phyloP scores from a whole-genome alignment of 305 asterid species.

The Nicotiana rustica region DNA sequence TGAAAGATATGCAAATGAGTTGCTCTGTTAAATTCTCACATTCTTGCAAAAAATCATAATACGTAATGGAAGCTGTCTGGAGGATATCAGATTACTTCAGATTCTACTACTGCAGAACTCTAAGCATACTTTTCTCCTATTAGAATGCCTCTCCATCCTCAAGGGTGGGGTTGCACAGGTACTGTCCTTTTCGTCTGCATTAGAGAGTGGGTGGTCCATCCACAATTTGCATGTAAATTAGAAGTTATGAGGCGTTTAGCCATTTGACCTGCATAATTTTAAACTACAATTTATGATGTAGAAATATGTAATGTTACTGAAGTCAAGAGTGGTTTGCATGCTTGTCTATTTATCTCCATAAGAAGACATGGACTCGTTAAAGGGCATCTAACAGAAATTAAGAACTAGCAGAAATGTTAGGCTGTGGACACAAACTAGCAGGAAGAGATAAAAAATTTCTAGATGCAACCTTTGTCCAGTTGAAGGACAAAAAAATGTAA shows the following conservation, averaged over 20 bases:
- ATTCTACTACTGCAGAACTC: background rate
- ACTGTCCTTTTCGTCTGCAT: background rate
- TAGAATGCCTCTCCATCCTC: background rate
- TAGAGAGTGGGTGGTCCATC: background rate
- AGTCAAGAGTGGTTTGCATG: background rate
- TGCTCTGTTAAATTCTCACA: background rate
- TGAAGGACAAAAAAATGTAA: background rate
- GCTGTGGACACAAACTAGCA: background rate
- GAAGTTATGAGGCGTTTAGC: conserved; percentile 1
- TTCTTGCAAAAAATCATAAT: background rate
- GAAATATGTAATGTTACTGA: background rate
- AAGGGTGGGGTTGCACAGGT: background rate
- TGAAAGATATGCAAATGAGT: conserved; percentile 2
- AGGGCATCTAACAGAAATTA: background rate
- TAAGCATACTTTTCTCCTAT: conserved; percentile 6
- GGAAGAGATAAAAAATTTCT: background rate
- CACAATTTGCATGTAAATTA: background rate
- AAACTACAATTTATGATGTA: background rate
- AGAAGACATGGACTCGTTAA: background rate
- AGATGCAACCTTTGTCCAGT: conserved; percentile 13
- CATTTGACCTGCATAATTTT: background rate
- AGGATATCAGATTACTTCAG: background rate
- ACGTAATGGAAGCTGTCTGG: background rate
- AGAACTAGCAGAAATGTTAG: background rate
- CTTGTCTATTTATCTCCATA: background rate